Percentiles rank a stretch among this genome's conserved stretches.
Evolutionary conservation across 768 basidiomycete genomes (phyloP).

Genomic region (Daedaleopsis sinensis): DNA sequence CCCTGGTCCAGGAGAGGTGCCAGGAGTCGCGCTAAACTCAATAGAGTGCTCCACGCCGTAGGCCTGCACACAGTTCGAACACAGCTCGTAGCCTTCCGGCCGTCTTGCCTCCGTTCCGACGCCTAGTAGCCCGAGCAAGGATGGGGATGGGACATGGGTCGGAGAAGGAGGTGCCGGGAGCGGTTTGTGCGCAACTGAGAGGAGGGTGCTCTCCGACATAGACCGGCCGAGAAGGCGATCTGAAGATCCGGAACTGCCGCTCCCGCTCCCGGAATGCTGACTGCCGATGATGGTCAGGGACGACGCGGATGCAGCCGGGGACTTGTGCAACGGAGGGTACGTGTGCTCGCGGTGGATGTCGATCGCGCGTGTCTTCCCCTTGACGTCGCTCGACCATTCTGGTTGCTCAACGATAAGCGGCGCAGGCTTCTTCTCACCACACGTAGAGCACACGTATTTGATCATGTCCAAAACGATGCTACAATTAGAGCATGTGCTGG

Average conservation of each 20-base stretch:
- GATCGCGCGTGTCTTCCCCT: slow-evolving; percentile 53
- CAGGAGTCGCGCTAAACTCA: slow-evolving; percentile 54
- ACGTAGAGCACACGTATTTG: slow-evolving; percentile 88
- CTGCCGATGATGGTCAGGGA: slow-evolving; percentile 28
- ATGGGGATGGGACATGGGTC: not conserved
- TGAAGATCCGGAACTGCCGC: slow-evolving; percentile 11
- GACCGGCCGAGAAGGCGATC: slow-evolving; percentile 13
- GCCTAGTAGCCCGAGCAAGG: not conserved
- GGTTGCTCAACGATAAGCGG: slow-evolving; percentile 21
- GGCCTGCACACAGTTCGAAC: slow-evolving; percentile 74
- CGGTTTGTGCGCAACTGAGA: not conserved
- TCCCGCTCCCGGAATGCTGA: slow-evolving; percentile 10
- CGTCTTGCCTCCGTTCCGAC: slow-evolving; percentile 9
- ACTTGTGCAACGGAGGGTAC: slow-evolving; percentile 17
- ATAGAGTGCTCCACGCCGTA: slow-evolving; percentile 81
- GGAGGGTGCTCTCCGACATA: slow-evolving; percentile 16
- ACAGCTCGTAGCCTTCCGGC: slow-evolving; percentile 79
- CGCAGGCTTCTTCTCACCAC: slow-evolving; percentile 72
- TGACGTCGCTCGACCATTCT: slow-evolving; percentile 27
- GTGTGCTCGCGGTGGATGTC: slow-evolving; percentile 28
- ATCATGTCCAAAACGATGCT: slow-evolving; percentile 75
- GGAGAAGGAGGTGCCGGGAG: not conserved
- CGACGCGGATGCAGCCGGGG: slow-evolving; percentile 27
- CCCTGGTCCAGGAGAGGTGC: slow-evolving; percentile 45
- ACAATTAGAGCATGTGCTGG: slow-evolving; percentile 86